A percentile compares a stretch with the other conserved stretches of the same genome.
Evolutionary conservation across 495 filamentous ascomycete genomes (phyloP).

Genomic region (Aspergillus sclerotiicarbonarius): DNA sequence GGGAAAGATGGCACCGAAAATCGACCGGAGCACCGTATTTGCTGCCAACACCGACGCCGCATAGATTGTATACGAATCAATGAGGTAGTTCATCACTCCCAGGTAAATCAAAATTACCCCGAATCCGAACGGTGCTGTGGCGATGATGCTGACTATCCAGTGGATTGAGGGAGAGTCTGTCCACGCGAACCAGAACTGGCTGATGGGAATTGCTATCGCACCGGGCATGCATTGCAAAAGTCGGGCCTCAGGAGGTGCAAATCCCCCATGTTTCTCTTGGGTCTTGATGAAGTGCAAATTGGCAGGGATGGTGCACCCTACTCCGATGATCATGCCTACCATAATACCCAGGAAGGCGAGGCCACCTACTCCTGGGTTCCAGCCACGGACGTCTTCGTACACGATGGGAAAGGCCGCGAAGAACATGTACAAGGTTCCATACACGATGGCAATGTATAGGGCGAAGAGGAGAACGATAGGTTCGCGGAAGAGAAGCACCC

Average conservation of each 20-base stretch:
- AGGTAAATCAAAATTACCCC: conserved; percentile 1
- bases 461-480: conserved; percentile 5
- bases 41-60: conserved; percentile 2
- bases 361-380: not conserved
- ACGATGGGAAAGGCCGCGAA: conserved; percentile 3
- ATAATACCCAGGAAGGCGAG: conserved; percentile 1
- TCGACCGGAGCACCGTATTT: not conserved
- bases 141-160: conserved; percentile 3
- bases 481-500: conserved; percentile 4
- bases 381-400: conserved; percentile 1
- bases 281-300: not conserved
- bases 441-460: conserved; percentile 1
- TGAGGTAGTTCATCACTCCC: conserved; percentile 2
- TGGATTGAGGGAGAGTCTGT: not conserved
- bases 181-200: conserved; percentile 9
- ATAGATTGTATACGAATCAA: conserved; percentile 3
- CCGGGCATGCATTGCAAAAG: conserved; percentile 3
- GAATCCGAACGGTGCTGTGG: conserved; percentile 2
- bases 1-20: not conserved
- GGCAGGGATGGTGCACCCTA: not conserved
- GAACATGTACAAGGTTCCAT: conserved; percentile 6
- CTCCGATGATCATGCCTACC: conserved; percentile 1
- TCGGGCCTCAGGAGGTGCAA: not conserved
- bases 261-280: not conserved
- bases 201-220: not conserved